Evolutionary conservation across 2,329 filamentous ascomycete species (phyloP).

Genomic region (Ophiocordyceps camponoti-saundersi): DNA sequence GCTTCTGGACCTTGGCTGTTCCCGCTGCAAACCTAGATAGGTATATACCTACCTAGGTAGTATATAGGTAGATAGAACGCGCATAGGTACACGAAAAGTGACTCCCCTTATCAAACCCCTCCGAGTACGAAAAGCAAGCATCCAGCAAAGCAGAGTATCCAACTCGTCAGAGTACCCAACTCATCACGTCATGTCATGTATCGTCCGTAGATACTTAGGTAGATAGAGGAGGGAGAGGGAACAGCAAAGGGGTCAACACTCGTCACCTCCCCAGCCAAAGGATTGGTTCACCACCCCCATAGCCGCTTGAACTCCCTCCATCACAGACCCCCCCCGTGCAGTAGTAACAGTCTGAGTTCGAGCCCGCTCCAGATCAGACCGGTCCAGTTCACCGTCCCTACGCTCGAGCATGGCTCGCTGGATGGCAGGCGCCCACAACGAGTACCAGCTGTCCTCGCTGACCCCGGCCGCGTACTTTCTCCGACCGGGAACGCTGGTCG

Average conservation of each 20-base stretch:
- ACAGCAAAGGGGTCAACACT: constrained; percentile 1
- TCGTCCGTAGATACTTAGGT: no score
- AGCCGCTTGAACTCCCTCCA: constrained; percentile 27
- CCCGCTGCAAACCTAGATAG: no score
- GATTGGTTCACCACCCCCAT: constrained; percentile 36
- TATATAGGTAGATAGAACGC: no score
- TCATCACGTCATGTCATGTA: no score
- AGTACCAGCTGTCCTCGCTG: constrained; percentile 43
- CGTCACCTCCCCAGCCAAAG: constrained; percentile 30
- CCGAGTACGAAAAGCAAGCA: no score
- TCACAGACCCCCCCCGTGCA: constrained; percentile 17
- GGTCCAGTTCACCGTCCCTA: constrained; percentile 35
- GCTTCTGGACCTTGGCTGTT: no score
- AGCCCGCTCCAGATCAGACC: constrained; percentile 33
- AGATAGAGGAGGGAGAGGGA: no score
- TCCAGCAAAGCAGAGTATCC: no score
- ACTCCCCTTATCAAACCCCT: no score
- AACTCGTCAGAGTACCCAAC: no score
- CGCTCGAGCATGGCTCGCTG: constrained; percentile 40
- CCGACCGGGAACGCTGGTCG: constrained; percentile 10
- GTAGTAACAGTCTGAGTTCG: constrained; percentile 5
- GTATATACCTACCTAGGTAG: no score
- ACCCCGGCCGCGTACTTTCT: constrained; percentile 32
- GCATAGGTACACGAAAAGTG: no score
- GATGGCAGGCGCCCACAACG: constrained; percentile 44